Evolutionary conservation across 73 alveolate species (phyloP).

Genomic region (Paramecium octaurelia): DNA sequence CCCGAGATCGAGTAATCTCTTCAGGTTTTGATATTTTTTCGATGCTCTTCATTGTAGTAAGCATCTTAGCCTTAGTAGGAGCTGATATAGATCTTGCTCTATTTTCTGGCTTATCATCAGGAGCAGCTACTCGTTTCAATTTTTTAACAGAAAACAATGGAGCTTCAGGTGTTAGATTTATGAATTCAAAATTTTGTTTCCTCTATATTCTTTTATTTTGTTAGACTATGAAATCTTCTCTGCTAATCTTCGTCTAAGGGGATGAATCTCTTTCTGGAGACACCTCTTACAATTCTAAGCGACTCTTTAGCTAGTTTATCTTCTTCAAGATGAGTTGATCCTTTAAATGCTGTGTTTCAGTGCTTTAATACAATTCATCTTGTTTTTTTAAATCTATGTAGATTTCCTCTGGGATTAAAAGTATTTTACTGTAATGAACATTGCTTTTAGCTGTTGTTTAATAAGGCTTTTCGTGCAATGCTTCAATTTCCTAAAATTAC

Average conservation of each 20-base stretch:
- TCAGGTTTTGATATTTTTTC: neutral
- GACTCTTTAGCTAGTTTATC: neutral
- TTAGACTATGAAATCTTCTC: neutral
- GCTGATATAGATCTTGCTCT: slow-evolving; percentile 13
- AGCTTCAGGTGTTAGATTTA: neutral
- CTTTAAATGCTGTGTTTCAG: neutral
- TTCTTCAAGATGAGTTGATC: neutral
- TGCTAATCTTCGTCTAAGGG: neutral
- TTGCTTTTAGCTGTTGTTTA: neutral
- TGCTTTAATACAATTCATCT: neutral
- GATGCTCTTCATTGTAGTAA: neutral
- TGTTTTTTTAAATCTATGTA: neutral
- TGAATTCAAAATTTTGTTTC: neutral
- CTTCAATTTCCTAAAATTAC: neutral
- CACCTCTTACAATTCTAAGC: neutral
- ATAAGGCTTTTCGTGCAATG: neutral
- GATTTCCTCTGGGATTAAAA: neutral
- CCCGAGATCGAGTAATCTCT: neutral
- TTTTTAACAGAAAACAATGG: neutral
- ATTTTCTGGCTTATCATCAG: neutral
- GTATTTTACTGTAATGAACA: neutral
- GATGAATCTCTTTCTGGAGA: neutral
- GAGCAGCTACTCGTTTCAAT: neutral
- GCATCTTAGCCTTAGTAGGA: neutral
- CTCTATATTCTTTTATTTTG: neutral